phyloP scores from a whole-genome alignment of 1,139 yeast species.

The Geotrichum histeridarum region DNA sequence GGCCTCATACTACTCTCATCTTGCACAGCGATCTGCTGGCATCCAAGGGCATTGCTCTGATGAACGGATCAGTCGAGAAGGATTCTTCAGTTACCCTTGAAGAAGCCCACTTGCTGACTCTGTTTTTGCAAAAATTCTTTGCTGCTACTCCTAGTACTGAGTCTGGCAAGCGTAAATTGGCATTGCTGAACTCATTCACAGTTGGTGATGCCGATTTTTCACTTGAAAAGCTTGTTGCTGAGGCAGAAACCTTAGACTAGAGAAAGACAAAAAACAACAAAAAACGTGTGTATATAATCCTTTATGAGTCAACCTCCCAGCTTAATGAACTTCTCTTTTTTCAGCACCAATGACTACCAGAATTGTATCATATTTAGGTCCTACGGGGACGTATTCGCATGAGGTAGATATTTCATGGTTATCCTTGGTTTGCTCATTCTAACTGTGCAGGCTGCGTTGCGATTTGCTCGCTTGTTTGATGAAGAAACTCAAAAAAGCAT shows the following conservation, averaged over 20 bases:
- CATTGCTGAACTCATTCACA: slow-evolving; percentile 63
- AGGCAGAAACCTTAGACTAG: slow-evolving; percentile 65
- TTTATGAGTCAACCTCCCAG: slow-evolving; percentile 2
- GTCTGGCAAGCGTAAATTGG: slow-evolving; percentile 45
- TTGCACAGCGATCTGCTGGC: slow-evolving; percentile 76
- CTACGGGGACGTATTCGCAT: slow-evolving; percentile 86
- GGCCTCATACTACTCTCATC: slow-evolving; percentile 87
- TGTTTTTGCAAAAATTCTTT: slow-evolving; percentile 84
- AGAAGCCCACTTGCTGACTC: slow-evolving; percentile 71
- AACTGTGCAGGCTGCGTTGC: slow-evolving; percentile 58
- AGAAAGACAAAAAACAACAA: neutral
- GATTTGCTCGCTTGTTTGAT: slow-evolving; percentile 49
- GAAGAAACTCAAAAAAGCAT: slow-evolving; percentile 27
- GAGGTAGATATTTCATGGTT: slow-evolving; percentile 45
- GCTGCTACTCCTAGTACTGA: slow-evolving; percentile 53
- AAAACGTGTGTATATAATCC: neutral
- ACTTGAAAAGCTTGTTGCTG: slow-evolving; percentile 60
- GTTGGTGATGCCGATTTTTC: slow-evolving; percentile 59
- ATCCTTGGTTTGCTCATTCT: neutral
- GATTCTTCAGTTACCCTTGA: slow-evolving; percentile 58
- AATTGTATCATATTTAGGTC: slow-evolving; percentile 73
- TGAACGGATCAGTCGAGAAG: slow-evolving; percentile 81
- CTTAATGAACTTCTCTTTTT: neutral
- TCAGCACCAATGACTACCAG: neutral
- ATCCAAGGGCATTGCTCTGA: slow-evolving; percentile 62